Evolutionary conservation across 2,329 filamentous ascomycete genomes (phyloP).

Genomic region (Grosmannia huntii): DNA sequence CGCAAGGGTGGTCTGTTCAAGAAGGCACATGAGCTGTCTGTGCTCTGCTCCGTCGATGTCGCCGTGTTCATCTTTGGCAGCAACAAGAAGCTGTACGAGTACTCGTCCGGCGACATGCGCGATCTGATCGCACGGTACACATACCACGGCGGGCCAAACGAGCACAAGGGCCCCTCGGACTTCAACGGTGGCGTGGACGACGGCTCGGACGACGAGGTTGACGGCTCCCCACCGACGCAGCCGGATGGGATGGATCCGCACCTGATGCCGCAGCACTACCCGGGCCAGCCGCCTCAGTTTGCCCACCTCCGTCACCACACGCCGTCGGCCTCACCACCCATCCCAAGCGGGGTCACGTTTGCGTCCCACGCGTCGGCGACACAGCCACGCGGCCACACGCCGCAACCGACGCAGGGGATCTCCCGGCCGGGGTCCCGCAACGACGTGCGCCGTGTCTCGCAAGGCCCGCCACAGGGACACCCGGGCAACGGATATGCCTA

Average conservation of each 20-base stretch:
- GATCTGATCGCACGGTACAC: slow-evolving; percentile 80
- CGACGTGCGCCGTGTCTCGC: slow-evolving; percentile 61
- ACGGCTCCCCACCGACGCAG: slow-evolving; percentile 59
- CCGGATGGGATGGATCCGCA: slow-evolving; percentile 46
- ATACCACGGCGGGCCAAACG: slow-evolving; percentile 86
- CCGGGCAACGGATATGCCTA: slow-evolving; percentile 62
- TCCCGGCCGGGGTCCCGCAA: slow-evolving; percentile 73
- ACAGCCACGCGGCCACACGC: slow-evolving; percentile 60
- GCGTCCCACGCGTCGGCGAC: slow-evolving; percentile 33
- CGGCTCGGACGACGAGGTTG: slow-evolving; percentile 61
- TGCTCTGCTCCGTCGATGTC: slow-evolving; percentile 95
- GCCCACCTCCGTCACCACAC: slow-evolving; percentile 72
- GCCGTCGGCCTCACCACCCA: slow-evolving; percentile 78
- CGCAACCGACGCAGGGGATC: slow-evolving; percentile 62
- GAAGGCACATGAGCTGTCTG: slow-evolving; percentile 96
- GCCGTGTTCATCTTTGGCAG: slow-evolving; percentile 97
- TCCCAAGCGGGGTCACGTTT: slow-evolving; percentile 63
- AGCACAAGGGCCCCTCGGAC: slow-evolving; percentile 90
- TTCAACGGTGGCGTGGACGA: slow-evolving; percentile 83
- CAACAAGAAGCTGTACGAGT: slow-evolving; percentile 99
- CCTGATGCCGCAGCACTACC: slow-evolving; percentile 59
- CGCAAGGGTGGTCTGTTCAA: slow-evolving; percentile 98
- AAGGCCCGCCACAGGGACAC: slow-evolving; percentile 20
- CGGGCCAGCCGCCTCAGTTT: slow-evolving; percentile 51
- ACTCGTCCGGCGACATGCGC: slow-evolving; percentile 86